Conservation (phyloP, 768 basidiomycete species). For the Suillus clintonianus region DNA sequence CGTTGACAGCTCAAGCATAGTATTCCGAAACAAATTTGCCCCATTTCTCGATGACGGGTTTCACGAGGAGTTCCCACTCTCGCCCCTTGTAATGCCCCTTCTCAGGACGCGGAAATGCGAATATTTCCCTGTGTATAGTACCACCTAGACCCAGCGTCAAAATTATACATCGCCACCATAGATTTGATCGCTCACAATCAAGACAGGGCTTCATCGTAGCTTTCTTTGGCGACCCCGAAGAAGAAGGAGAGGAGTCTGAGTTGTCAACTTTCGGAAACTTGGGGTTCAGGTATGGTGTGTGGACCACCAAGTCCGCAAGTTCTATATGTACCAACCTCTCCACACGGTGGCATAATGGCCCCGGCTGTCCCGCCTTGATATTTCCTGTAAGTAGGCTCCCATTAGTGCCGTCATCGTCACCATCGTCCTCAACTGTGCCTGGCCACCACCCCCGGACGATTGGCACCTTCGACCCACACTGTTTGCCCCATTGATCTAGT, state of each 20-base stretch:
- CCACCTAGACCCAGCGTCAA: constrained; percentile 43
- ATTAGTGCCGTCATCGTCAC: constrained; percentile 34
- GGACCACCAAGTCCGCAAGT: constrained; percentile 64
- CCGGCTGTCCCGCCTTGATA: constrained; percentile 60
- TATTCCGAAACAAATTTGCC: constrained; percentile 55
- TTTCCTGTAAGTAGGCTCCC: constrained; percentile 64
- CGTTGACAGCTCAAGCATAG: constrained; percentile 22
- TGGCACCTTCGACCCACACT: constrained; percentile 77
- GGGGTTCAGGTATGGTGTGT: constrained; percentile 60
- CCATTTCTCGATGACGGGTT: constrained; percentile 79
- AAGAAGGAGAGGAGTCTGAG: constrained; percentile 19
- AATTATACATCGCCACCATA: background rate
- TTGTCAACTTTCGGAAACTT: constrained; percentile 43
- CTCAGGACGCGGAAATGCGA: constrained; percentile 61
- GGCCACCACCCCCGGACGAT: constrained; percentile 79
- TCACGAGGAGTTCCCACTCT: constrained; percentile 77
- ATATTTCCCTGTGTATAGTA: constrained; percentile 73
- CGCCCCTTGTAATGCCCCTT: constrained; percentile 56
- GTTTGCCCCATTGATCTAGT: constrained; percentile 79
- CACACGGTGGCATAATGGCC: constrained; percentile 69
- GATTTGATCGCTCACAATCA: constrained; percentile 43
- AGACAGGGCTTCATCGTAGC: constrained; percentile 32
- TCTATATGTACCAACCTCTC: constrained; percentile 83
- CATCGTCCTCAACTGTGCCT: constrained; percentile 43
- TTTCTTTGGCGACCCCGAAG: constrained; percentile 23